Evolutionary conservation across 1,284 basidiomycete genomes (phyloP).

Genomic region (Sporisorium scitamineum): DNA sequence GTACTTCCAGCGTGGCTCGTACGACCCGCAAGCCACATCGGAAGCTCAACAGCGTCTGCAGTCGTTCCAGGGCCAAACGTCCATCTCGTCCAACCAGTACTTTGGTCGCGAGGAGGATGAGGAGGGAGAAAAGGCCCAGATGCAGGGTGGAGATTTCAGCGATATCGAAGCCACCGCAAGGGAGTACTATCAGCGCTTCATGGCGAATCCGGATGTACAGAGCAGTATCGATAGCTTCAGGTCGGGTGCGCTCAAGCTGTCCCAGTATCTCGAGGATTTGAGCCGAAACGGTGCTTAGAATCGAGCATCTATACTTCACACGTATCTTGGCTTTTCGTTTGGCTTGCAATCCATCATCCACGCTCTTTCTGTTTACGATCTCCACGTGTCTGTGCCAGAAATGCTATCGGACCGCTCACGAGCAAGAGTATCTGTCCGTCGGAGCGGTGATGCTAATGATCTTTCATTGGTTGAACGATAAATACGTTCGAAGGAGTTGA

Average conservation of each 20-base stretch:
- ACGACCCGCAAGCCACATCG: conserved; percentile 79
- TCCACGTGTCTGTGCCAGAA: not conserved
- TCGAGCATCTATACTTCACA: not conserved
- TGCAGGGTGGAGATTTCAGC: conserved; percentile 55
- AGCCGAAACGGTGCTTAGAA: conserved; percentile 65
- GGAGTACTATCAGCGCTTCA: conserved; percentile 67
- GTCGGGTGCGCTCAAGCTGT: conserved; percentile 65
- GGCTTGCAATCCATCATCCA: conserved; percentile 15
- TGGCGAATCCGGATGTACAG: conserved; percentile 69
- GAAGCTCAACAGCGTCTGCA: conserved; percentile 87
- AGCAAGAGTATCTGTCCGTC: not conserved
- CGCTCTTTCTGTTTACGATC: not conserved
- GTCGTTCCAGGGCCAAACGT: conserved; percentile 89
- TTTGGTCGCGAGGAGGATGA: conserved; percentile 88
- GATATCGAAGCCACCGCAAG: conserved; percentile 65
- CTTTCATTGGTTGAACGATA: conserved; percentile 4
- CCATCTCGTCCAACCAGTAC: conserved; percentile 85
- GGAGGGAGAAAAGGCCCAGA: conserved; percentile 65
- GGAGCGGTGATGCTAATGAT: not conserved
- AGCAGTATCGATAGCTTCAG: conserved; percentile 67
- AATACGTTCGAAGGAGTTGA: conserved; percentile 22
- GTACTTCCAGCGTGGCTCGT: conserved; percentile 91
- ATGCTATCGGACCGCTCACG: not conserved
- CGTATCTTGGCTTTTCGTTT: conserved; percentile 4
- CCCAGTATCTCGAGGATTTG: conserved; percentile 67